phyloP scores from a whole-genome alignment of 2,329 filamentous ascomycete genomes.

The Aspergillus ochraceus region DNA sequence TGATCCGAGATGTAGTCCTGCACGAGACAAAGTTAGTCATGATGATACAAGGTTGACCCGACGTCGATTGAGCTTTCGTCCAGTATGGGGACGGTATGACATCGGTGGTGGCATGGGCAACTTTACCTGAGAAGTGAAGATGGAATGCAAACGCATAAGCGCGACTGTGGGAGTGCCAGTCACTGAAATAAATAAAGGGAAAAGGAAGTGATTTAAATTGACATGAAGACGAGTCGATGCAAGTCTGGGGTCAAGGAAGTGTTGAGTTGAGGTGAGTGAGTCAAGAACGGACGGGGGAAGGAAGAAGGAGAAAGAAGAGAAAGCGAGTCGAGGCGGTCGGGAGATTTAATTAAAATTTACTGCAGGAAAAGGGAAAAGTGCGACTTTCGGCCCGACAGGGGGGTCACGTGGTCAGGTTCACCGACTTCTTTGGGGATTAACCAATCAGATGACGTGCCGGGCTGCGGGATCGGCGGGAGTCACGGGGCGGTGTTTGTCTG shows the following conservation, averaged over 20 bases:
- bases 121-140: constrained; percentile 81
- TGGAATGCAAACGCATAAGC: constrained; percentile 82
- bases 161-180: constrained; percentile 52
- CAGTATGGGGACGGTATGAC: constrained; percentile 19
- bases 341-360: constrained; percentile 8
- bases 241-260: constrained; percentile 4
- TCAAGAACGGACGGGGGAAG: constrained; percentile 11
- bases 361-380: constrained; percentile 7
- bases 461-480: constrained; percentile 19
- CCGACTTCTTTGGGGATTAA: constrained; percentile 20
- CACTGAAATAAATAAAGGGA: constrained; percentile 21
- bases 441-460: constrained; percentile 32
- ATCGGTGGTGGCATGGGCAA: not conserved
- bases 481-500: not conserved
- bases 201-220: constrained; percentile 23
- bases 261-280: constrained; percentile 7
- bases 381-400: constrained; percentile 23
- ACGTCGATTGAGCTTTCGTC: not conserved
- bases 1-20: constrained; percentile 70
- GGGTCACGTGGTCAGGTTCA: constrained; percentile 29
- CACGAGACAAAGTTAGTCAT: constrained; percentile 10
- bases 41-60: not conserved
- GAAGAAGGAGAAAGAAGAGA: constrained; percentile 12
- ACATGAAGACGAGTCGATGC: constrained; percentile 22
- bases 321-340: not conserved